phyloP scores from a whole-genome alignment of 768 basidiomycete genomes.

The Tulasnella sp. region DNA sequence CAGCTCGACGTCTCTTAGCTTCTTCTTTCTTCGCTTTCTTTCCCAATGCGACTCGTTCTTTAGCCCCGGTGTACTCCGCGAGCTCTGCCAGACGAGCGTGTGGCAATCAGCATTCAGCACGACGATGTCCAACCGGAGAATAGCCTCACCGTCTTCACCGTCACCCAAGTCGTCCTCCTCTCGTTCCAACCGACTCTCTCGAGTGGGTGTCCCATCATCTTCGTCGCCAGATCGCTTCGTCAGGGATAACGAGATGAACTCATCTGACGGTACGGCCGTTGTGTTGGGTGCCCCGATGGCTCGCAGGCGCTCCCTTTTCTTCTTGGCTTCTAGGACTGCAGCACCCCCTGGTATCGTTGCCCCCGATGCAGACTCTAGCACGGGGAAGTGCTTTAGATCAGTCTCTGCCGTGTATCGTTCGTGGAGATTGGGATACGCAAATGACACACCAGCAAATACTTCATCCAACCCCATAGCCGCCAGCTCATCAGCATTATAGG shows the following conservation, averaged over 20 bases:
- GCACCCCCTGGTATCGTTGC: conserved; percentile 31
- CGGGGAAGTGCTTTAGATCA: background rate
- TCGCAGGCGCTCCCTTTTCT: conserved; percentile 63
- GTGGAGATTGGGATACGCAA: background rate
- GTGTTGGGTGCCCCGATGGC: conserved; percentile 31
- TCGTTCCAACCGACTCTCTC: conserved; percentile 69
- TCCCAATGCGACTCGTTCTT: conserved; percentile 76
- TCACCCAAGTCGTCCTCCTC: conserved; percentile 87
- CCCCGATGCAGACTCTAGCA: background rate
- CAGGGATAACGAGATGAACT: conserved; percentile 68
- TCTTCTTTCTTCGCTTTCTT: conserved; percentile 73
- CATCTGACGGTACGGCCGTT: conserved; percentile 38
- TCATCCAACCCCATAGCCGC: conserved; percentile 18
- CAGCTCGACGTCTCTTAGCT: conserved; percentile 54
- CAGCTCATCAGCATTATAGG: conserved; percentile 18
- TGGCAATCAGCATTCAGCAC: conserved; percentile 4
- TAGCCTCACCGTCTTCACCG: conserved; percentile 67
- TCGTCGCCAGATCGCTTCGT: conserved; percentile 41
- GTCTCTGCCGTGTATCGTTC: conserved; percentile 5
- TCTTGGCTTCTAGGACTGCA: conserved; percentile 62
- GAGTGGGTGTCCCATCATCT: conserved; percentile 62
- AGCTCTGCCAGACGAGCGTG: conserved; percentile 46
- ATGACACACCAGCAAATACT: conserved; percentile 8
- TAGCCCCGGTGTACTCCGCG: conserved; percentile 80
- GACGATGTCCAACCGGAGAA: background rate